These are phyloP conservation scores for Blastobotrys raffinosifermentans DNA, from an alignment of 1,139 yeast species.

Conservation along the genomic window DNA sequence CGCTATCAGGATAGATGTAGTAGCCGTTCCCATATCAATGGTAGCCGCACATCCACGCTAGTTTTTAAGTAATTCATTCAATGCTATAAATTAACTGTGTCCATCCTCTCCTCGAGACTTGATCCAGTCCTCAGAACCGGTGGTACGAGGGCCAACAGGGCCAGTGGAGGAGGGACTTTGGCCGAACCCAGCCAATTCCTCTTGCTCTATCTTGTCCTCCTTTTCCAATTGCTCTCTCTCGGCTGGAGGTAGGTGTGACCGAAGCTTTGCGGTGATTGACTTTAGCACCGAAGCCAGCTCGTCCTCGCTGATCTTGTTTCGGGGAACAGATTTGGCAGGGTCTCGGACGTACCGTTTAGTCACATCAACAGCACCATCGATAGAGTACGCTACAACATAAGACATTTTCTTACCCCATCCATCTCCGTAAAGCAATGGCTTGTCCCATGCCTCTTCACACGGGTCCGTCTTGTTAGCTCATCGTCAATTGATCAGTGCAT, in stretches of 20 bases:
- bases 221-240: conserved; percentile 32
- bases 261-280: conserved; percentile 36
- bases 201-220: conserved; percentile 39
- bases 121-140: conserved; percentile 77
- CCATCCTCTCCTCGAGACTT: conserved; percentile 73
- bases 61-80: not conserved
- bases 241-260: conserved; percentile 32
- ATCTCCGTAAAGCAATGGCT: conserved; percentile 65
- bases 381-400: conserved; percentile 64
- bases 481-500: not conserved
- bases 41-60: too few species aligned
- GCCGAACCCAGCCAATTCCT: conserved; percentile 31
- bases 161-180: conserved; percentile 13
- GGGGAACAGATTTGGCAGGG: conserved; percentile 45
- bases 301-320: conserved; percentile 41
- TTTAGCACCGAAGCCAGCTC: conserved; percentile 38
- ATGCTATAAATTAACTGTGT: conserved; percentile 15
- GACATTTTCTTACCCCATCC: conserved; percentile 97
- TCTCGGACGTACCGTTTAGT: conserved; percentile 60
- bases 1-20: too few species aligned
- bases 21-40: too few species aligned
- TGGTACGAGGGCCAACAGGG: conserved; percentile 45
- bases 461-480: conserved; percentile 43
- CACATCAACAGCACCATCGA: conserved; percentile 59
- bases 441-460: conserved; percentile 81